Evolutionary conservation across 192 early-diverging fungal genomes (phyloP), one percentile per base, ranked within the genome.

Genomic region (Diversispora epigaea): DNA sequence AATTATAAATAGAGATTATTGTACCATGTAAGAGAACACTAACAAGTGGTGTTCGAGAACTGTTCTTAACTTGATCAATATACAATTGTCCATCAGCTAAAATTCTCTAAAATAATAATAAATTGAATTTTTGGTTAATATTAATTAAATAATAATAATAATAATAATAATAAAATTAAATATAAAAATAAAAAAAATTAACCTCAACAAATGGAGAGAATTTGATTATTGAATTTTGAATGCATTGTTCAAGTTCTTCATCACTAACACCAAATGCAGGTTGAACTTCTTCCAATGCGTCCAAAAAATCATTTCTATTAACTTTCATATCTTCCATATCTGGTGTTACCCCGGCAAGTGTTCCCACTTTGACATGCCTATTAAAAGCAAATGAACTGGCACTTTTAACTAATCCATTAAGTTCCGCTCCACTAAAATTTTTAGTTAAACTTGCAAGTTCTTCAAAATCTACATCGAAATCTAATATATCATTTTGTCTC

Each of bases 361-460:
- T 90, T n/a, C 92, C 96, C 57, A 96, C 92, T 80, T 96, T 95
- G 78, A 99, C 89, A 77, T 99, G 95, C 49, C 97, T 87, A 77
- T 93, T 97, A 80, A 99, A 96, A 4, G 97, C 93, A 86, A 93
- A 99, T 4, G 97, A 97, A 45, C 90, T 91, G 3, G 97, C 97
- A 21, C 89, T 90, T 77, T 95, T 96, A 25, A 97, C 91, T 15
- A 99, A 78, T 81, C 94, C 94, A 19, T 93, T 90, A 76, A 99
- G 96, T 81, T 99, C 97, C 44, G 97, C 97, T 78, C 97, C 97
- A 78, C 90, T 94, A 80, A 92, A 99, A 87, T 99, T 99, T 81
- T 96, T 97, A 21, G 95, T 96, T 79, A 93, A 76, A 0, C 82
- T 81, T 2, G 96, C 95, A 73, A 99, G 82, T 81, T 98, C 95